Evolutionary conservation across 768 basidiomycete species (phyloP).

Genomic region (Tricholomella constricta): DNA sequence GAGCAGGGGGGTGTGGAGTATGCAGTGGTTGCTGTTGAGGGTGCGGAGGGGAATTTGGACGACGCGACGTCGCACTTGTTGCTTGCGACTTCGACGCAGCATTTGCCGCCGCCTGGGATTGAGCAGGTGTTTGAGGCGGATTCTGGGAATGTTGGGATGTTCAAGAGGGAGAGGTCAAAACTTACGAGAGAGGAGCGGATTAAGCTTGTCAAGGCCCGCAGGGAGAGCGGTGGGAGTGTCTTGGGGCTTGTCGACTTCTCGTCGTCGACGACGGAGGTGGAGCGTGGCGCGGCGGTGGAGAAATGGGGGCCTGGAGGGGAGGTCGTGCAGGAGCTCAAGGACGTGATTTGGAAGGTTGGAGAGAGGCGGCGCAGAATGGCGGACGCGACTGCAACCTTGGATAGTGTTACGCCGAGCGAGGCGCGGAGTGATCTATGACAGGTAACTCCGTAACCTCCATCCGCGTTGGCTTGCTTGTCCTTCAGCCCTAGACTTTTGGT

Average conservation of each 20-base stretch:
- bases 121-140: slow-evolving; percentile 88
- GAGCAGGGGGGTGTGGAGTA: slow-evolving; percentile 13
- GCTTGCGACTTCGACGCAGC: slow-evolving; percentile 47
- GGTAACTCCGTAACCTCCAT: background rate
- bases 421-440: background rate
- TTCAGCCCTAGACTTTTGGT: background rate
- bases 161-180: slow-evolving; percentile 61
- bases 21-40: slow-evolving; percentile 28
- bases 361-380: slow-evolving; percentile 62
- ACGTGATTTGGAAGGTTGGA: slow-evolving; percentile 86
- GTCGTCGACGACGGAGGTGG: slow-evolving; percentile 14
- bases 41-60: slow-evolving; percentile 38
- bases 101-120: slow-evolving; percentile 64
- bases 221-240: slow-evolving; percentile 43
- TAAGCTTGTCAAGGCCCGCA: slow-evolving; percentile 50
- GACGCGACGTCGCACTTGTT: slow-evolving; percentile 62
- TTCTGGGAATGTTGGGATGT: slow-evolving; percentile 39
- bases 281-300: slow-evolving; percentile 33
- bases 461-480: background rate
- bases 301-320: slow-evolving; percentile 76
- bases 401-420: slow-evolving; percentile 3
- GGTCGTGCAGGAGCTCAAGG: slow-evolving; percentile 82
- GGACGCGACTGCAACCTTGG: slow-evolving; percentile 6
- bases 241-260: slow-evolving; percentile 24
- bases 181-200: slow-evolving; percentile 79